A percentile compares a stretch with the other conserved stretches of the same genome.
phyloP scores from a whole-genome alignment of 2,329 filamentous ascomycete species.

The Colletotrichum cuscutae region DNA sequence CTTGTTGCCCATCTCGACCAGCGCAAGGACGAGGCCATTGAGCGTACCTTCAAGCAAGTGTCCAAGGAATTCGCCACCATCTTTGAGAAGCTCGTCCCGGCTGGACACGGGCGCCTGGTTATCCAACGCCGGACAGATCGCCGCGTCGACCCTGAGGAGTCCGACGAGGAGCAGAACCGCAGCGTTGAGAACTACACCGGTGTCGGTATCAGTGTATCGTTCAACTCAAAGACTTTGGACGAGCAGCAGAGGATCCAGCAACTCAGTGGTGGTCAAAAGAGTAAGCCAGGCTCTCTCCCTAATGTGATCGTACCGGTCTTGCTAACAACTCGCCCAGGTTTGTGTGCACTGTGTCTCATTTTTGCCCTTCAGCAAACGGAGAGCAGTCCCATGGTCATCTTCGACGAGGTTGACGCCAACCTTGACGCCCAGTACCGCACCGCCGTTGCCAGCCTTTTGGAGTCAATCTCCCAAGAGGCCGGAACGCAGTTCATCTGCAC shows the following conservation, averaged over 20 bases:
- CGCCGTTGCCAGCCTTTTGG: conserved; percentile 88
- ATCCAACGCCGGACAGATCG: conserved; percentile 92
- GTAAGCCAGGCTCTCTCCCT: conserved; percentile 59
- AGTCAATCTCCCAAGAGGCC: conserved; percentile 77
- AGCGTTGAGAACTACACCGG: conserved; percentile 95
- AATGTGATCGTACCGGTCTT: background rate
- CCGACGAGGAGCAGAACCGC: conserved; percentile 74
- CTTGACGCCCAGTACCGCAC: conserved; percentile 98
- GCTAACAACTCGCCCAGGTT: conserved; percentile 62
- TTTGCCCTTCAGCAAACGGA: conserved; percentile 99
- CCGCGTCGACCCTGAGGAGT: conserved; percentile 67
- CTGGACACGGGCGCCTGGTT: conserved; percentile 88
- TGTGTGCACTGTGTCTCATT: conserved; percentile 96
- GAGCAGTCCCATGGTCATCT: conserved; percentile 97
- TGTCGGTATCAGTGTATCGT: conserved; percentile 96
- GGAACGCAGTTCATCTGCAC: conserved; percentile 95
- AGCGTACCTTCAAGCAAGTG: conserved; percentile 98
- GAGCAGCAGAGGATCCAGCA: conserved; percentile 99
- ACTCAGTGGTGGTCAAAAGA: conserved; percentile 96
- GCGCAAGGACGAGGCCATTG: conserved; percentile 96
- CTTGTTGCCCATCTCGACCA: conserved; percentile 93
- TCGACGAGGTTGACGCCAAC: conserved; percentile 98
- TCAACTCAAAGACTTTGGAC: conserved; percentile 95
- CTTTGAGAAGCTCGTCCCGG: conserved; percentile 94
- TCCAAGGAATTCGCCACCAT: conserved; percentile 92